These are phyloP conservation scores for Byssoonygena ceratinophila DNA, from an alignment of 2,329 filamentous ascomycete genomes.

Conservation along the genomic window DNA sequence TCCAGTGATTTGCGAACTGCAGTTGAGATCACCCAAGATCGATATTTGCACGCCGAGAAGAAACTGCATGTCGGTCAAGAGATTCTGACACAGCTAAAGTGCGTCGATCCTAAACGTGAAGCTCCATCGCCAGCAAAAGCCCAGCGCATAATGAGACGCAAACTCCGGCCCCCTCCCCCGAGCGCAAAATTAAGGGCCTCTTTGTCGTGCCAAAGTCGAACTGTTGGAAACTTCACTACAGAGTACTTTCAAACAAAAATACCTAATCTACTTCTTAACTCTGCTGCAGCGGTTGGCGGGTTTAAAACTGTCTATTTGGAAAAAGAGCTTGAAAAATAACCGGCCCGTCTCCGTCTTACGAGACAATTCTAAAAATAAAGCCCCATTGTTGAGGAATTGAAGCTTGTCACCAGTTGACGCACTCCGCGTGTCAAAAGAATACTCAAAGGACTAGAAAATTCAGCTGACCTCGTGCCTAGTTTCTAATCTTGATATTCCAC, in stretches of 20 bases:
- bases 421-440: background rate
- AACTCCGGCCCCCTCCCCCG: background rate
- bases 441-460: background rate
- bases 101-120: background rate
- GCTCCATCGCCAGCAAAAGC: background rate
- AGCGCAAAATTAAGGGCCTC: background rate
- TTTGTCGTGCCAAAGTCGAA: background rate
- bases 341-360: too few relatives aligned
- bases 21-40: too few relatives aligned
- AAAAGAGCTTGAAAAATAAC: background rate
- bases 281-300: too few relatives aligned
- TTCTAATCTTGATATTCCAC: too few relatives aligned
- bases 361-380: too few relatives aligned
- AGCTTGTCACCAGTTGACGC: background rate
- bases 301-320: too few relatives aligned
- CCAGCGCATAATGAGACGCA: slow-evolving; percentile 6
- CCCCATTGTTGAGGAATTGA: background rate
- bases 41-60: too few relatives aligned
- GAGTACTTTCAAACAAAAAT: background rate
- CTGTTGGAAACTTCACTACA: background rate
- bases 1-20: too few relatives aligned
- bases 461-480: background rate
- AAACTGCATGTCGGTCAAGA: too few relatives aligned
- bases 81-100: background rate
- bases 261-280: background rate